Conservation (phyloP, 257 asterid species). For the Coffea canephora region DNA sequence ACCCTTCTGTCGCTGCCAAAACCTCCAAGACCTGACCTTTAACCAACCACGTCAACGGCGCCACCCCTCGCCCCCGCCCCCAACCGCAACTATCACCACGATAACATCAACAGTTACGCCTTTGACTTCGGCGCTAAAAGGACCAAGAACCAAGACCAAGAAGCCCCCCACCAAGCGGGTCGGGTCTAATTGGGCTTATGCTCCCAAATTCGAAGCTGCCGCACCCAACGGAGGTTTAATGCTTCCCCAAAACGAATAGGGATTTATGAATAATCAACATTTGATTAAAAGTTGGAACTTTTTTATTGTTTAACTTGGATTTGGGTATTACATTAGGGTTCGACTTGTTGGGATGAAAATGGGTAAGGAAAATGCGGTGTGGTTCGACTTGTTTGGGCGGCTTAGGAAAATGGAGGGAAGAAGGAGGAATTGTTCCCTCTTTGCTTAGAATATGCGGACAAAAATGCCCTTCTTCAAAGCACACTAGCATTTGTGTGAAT, state of each 20-base stretch:
- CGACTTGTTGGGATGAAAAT: no score
- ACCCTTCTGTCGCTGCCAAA: slow-evolving; percentile 71
- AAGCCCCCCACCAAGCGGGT: slow-evolving; percentile 71
- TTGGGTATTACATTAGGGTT: no score
- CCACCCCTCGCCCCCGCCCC: slow-evolving; percentile 20
- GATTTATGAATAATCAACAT: no score
- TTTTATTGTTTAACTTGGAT: no score
- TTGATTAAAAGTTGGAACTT: no score
- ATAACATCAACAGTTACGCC: slow-evolving; percentile 17
- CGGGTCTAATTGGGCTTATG: slow-evolving; percentile 66
- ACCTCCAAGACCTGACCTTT: slow-evolving; percentile 84
- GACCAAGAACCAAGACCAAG: slow-evolving; percentile 60
- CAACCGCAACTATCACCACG: slow-evolving; percentile 43
- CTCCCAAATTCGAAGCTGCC: slow-evolving; percentile 45
- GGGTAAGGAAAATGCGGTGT: no score
- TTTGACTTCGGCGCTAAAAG: slow-evolving; percentile 48
- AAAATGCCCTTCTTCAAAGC: no score
- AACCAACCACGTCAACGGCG: slow-evolving; percentile 82
- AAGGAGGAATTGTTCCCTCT: no score
- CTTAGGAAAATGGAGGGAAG: no score
- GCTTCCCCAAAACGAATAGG: slow-evolving; percentile 30
- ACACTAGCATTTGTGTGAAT: no score
- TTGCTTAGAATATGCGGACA: no score
- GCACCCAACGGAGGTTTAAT: slow-evolving; percentile 27
- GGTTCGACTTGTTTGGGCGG: no score